Conservation (phyloP, 2,329 filamentous ascomycete genomes). For the Ophiobolus disseminans region DNA sequence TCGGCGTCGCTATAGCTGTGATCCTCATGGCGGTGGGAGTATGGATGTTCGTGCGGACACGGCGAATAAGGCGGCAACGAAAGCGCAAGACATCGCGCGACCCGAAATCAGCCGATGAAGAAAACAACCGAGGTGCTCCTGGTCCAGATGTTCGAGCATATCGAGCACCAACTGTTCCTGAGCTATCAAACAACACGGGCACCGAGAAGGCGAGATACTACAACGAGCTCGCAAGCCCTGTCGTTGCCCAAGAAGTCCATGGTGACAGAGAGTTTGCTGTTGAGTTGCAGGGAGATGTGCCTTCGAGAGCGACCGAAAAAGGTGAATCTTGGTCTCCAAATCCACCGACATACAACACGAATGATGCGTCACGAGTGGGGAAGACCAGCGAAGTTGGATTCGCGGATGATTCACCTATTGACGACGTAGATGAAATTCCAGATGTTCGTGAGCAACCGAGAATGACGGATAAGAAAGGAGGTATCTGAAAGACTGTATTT, state of each 20-base stretch:
- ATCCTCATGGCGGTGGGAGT: slow-evolving; percentile 16
- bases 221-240: slow-evolving; percentile 19
- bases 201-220: not conserved
- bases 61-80: slow-evolving; percentile 4
- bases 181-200: not conserved
- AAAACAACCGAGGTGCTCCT: slow-evolving; percentile 4
- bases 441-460: not conserved
- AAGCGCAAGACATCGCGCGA: slow-evolving; percentile 6
- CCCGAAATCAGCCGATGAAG: slow-evolving; percentile 18
- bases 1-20: slow-evolving; percentile 20
- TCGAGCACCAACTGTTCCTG: not conserved
- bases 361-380: not conserved
- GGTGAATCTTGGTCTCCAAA: not conserved
- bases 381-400: not conserved
- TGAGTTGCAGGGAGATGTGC: slow-evolving; percentile 19
- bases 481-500: not conserved
- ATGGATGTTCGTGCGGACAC: slow-evolving; percentile 21
- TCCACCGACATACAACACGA: not conserved
- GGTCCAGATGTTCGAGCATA: slow-evolving; percentile 12
- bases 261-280: slow-evolving; percentile 14
- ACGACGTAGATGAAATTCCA: not conserved
- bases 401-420: not conserved
- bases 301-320: not conserved
- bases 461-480: not conserved
- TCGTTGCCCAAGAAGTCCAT: slow-evolving; percentile 9